Percentiles rank a stretch among this genome's conserved stretches.
phyloP scores from a whole-genome alignment of 768 basidiomycete species.

The Pleurotus eryngii region DNA sequence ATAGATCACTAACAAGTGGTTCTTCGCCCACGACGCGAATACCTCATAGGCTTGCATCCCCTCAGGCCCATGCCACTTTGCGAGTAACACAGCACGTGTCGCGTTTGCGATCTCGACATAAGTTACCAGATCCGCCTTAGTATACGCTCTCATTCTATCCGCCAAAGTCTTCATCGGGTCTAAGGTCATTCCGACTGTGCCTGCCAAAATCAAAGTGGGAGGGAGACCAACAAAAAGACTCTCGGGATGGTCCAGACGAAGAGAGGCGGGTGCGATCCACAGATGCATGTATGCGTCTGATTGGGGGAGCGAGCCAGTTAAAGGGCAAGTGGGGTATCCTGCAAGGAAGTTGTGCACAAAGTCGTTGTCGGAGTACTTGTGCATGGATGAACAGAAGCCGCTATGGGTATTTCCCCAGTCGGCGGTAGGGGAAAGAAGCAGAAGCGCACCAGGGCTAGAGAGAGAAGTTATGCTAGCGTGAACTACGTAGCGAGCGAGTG shows the following conservation, averaged over 20 bases:
- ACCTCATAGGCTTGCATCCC: conserved; percentile 10
- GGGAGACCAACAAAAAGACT: conserved; percentile 26
- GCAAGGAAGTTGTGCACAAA: conserved; percentile 15
- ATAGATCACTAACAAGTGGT: too few species aligned
- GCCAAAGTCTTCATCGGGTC: conserved; percentile 26
- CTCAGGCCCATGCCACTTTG: conserved; percentile 24
- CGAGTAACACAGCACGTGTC: conserved; percentile 20
- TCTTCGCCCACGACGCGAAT: neutral
- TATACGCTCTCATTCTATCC: conserved; percentile 26
- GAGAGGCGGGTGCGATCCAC: conserved; percentile 35
- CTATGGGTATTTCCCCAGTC: conserved; percentile 25
- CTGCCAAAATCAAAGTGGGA: conserved; percentile 29
- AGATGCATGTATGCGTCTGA: conserved; percentile 22
- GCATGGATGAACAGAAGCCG: conserved; percentile 14
- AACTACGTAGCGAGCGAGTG: conserved; percentile 34
- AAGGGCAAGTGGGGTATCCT: conserved; percentile 18
- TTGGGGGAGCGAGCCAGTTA: conserved; percentile 23
- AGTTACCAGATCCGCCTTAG: conserved; percentile 17
- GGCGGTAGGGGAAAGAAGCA: conserved; percentile 29
- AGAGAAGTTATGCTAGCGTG: conserved; percentile 6
- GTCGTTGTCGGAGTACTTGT: conserved; percentile 16
- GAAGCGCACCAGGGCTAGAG: conserved; percentile 21
- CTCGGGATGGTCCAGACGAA: conserved; percentile 11
- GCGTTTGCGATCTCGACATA: conserved; percentile 13
- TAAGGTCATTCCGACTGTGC: conserved; percentile 28